Conservation (phyloP, 257 asterid genomes). For the Jaltomata sinuosa region DNA sequence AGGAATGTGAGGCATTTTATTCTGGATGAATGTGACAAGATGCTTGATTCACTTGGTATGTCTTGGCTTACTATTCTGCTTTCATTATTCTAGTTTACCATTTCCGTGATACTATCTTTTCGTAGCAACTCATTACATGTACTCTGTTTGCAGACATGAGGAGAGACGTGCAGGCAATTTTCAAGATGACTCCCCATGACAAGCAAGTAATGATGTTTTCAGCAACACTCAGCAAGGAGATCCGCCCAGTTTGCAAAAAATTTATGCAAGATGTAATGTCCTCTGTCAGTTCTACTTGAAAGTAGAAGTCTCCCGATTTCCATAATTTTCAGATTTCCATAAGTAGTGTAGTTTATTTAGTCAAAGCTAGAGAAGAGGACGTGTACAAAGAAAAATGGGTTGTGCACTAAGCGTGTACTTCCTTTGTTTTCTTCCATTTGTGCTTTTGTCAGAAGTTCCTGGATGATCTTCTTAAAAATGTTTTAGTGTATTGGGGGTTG, state of each 20-base stretch:
- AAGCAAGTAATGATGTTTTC: slow-evolving; percentile 97
- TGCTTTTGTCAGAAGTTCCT: too few relatives aligned
- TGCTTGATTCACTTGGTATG: slow-evolving; percentile 92
- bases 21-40: slow-evolving; percentile 89
- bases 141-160: slow-evolving; percentile 94
- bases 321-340: slow-evolving; percentile 47
- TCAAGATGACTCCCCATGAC: slow-evolving; percentile 92
- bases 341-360: slow-evolving; percentile 13
- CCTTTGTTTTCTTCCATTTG: neutral
- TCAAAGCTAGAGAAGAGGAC: too few relatives aligned
- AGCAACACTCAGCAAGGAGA: slow-evolving; percentile 92
- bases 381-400: too few relatives aligned
- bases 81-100: too few relatives aligned
- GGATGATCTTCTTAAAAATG: too few relatives aligned
- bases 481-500: too few relatives aligned
- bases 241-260: slow-evolving; percentile 92
- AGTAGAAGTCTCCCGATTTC: slow-evolving; percentile 47
- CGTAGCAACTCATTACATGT: too few relatives aligned
- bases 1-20: slow-evolving; percentile 87
- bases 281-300: slow-evolving; percentile 72
- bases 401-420: slow-evolving; percentile 4
- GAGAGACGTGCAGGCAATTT: slow-evolving; percentile 91
- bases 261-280: slow-evolving; percentile 96
- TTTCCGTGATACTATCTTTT: too few relatives aligned
- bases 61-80: too few relatives aligned